Evolutionary conservation across 805 yeast genomes (phyloP).

Genomic region (Candida verbasci): DNA sequence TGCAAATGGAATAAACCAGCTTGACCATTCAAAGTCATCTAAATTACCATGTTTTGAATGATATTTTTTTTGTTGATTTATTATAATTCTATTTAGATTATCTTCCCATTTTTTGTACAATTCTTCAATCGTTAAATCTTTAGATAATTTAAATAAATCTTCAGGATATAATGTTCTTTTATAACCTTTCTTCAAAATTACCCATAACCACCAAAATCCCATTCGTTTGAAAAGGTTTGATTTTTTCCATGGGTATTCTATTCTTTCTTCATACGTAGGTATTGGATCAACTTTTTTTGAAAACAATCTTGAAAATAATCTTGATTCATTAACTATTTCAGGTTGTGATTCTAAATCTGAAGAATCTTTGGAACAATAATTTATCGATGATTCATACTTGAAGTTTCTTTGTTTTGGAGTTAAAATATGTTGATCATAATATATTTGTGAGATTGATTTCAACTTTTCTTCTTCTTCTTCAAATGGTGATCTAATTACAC

Average conservation of each 20-base stretch:
- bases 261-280: constrained; percentile 48
- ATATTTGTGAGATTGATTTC: constrained; percentile 2
- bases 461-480: neutral
- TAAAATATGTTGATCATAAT: neutral
- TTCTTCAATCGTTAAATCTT: constrained; percentile 30
- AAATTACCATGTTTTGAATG: constrained; percentile 13
- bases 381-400: neutral
- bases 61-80: constrained; percentile 16
- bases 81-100: constrained; percentile 19
- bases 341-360: constrained; percentile 14
- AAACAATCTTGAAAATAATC: constrained; percentile 49
- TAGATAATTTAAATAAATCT: constrained; percentile 35
- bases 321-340: constrained; percentile 41
- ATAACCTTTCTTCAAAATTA: constrained; percentile 38
- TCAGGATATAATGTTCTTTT: constrained; percentile 32
- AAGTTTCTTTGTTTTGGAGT: constrained; percentile 3
- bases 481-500: neutral
- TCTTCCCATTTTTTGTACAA: constrained; percentile 28
- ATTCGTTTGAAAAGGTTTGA: constrained; percentile 37
- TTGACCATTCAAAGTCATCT: constrained; percentile 37
- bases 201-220: constrained; percentile 37
- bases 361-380: neutral
- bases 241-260: constrained; percentile 42
- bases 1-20: constrained; percentile 36
- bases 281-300: constrained; percentile 47